These are phyloP conservation scores for Coniferiporia sulphurascens DNA, from an alignment of 1,284 basidiomycete genomes.

Conservation along the genomic window DNA sequence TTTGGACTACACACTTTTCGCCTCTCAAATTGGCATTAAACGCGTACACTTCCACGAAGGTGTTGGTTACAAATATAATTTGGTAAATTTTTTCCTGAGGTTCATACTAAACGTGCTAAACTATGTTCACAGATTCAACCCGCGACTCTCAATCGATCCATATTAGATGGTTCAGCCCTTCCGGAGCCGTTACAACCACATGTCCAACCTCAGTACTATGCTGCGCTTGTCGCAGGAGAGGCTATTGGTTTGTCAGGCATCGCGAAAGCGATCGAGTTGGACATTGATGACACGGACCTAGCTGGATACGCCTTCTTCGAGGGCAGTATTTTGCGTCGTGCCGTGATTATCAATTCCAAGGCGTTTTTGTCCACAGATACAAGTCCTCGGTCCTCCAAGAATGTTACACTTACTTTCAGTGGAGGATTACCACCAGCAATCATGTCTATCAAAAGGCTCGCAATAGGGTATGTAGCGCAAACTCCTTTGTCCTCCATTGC, in stretches of 20 bases:
- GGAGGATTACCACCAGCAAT: slow-evolving; percentile 21
- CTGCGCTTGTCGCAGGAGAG: slow-evolving; percentile 44
- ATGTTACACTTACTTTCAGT: slow-evolving; percentile 39
- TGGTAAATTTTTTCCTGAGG: slow-evolving; percentile 27
- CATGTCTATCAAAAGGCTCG: slow-evolving; percentile 40
- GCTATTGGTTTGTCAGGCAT: slow-evolving; percentile 38
- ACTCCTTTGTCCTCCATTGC: not conserved
- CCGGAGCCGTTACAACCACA: slow-evolving; percentile 44
- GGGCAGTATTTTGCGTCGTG: slow-evolving; percentile 37
- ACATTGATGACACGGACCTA: slow-evolving; percentile 42
- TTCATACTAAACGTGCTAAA: slow-evolving; percentile 8
- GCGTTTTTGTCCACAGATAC: slow-evolving; percentile 40
- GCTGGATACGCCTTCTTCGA: slow-evolving; percentile 64
- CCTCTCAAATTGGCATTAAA: slow-evolving; percentile 33
- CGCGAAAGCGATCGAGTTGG: slow-evolving; percentile 44
- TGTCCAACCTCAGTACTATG: slow-evolving; percentile 58
- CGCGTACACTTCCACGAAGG: slow-evolving; percentile 39
- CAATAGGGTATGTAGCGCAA: slow-evolving; percentile 35
- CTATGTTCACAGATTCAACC: slow-evolving; percentile 52
- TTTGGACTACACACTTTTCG: slow-evolving; percentile 57
- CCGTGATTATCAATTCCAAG: slow-evolving; percentile 52
- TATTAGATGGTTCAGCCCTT: slow-evolving; percentile 44
- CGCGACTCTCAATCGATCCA: slow-evolving; percentile 45
- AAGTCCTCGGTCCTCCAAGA: slow-evolving; percentile 33
- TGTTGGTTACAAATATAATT: slow-evolving; percentile 41